phyloP scores from a whole-genome alignment of 106 monocot species.

The Dendrobium officinale region DNA sequence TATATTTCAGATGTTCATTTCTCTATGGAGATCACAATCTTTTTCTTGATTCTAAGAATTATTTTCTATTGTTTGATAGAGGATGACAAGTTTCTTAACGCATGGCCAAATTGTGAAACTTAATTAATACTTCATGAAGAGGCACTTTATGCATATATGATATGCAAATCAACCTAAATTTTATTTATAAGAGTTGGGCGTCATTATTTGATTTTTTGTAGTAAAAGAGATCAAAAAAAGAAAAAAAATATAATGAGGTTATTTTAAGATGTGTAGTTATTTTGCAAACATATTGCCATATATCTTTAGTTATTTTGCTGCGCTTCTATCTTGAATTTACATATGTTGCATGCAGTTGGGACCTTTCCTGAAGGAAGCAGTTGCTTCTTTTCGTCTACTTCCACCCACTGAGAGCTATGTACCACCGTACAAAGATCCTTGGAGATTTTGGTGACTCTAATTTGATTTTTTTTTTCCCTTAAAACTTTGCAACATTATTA shows the following conservation, averaged over 20 bases:
- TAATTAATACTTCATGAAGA: no score
- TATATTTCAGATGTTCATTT: no score
- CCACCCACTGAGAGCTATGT: conserved; percentile 84
- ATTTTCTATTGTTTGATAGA: no score
- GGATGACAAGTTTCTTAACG: no score
- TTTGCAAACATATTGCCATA: background rate
- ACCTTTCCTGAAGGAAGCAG: conserved; percentile 61
- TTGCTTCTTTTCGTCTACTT: conserved; percentile 28
- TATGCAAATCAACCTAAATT: background rate
- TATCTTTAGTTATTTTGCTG: background rate
- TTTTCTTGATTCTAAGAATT: no score
- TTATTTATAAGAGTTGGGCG: background rate
- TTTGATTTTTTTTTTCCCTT: background rate
- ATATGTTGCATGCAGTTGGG: conserved; percentile 75
- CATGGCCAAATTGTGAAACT: no score
- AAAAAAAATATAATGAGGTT: background rate
- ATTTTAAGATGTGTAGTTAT: background rate
- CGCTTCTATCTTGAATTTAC: background rate
- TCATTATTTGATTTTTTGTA: background rate
- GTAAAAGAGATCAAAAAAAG: no score
- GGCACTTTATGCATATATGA: no score
- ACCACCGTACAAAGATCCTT: conserved; percentile 75
- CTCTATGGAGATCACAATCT: no score
- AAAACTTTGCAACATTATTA: no score
- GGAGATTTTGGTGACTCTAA: conserved; percentile 57